phyloP scores from a whole-genome alignment of 2,329 filamentous ascomycete species.

The Cytospora mali region DNA sequence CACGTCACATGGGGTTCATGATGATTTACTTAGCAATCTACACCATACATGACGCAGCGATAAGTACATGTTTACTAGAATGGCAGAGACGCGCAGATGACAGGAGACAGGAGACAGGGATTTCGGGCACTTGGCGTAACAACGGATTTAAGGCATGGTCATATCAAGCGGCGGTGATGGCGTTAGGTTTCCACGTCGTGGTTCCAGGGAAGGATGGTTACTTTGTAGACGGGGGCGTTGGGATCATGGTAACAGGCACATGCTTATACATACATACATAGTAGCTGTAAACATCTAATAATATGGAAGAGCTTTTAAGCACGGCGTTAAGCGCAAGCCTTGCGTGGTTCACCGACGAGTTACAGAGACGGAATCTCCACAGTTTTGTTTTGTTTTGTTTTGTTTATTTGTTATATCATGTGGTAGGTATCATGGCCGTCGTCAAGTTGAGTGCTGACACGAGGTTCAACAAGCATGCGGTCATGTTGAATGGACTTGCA shows the following conservation, averaged over 20 bases:
- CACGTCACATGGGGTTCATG: slow-evolving; percentile 3
- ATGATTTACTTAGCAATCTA: background rate
- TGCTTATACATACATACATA: background rate
- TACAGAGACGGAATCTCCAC: slow-evolving; percentile 14
- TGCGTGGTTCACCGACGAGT: background rate
- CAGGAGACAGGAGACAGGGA: too few species aligned
- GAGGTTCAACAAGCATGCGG: slow-evolving; percentile 3
- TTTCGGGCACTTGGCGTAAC: background rate
- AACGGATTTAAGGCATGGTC: background rate
- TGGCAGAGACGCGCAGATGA: background rate
- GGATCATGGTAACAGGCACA: background rate
- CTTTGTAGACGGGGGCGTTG: background rate
- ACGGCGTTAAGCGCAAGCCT: too few species aligned
- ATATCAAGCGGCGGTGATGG: background rate
- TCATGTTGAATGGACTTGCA: slow-evolving; percentile 10
- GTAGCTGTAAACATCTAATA: background rate
- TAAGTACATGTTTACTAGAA: too few species aligned
- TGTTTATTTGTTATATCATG: background rate
- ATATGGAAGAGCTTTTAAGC: background rate
- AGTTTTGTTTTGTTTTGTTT: background rate
- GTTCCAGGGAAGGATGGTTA: background rate
- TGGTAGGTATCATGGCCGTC: slow-evolving; percentile 9
- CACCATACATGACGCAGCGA: background rate
- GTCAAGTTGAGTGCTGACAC: slow-evolving; percentile 18
- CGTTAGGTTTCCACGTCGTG: background rate